Evolutionary conservation across 2,329 filamentous ascomycete species (phyloP), one percentile per base, ranked within the genome.

Genomic region (Aureobasidium sp.): DNA sequence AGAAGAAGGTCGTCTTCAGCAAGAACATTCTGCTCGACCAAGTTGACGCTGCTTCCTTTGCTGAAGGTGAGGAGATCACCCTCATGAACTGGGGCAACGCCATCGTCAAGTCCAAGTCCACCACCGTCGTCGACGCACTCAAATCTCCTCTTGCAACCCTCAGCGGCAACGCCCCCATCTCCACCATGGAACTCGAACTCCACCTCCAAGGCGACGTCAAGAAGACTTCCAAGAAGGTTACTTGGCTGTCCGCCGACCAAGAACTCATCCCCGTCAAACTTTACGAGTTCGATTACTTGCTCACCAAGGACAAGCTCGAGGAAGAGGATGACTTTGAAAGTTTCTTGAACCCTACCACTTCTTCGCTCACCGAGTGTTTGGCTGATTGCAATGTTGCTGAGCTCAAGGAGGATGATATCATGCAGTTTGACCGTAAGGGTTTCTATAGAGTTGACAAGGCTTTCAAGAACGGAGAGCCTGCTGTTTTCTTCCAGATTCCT

Each of bases 1-100:
- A 79, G 68, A 97, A 97, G 83, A 89, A 90, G 77, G 90, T 96
- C 5, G 81, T 85, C 30, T 95, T 87, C 74, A 89, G 88, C 71
- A 82, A 83, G 62, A 82, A 86, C 65, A 80, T 97, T 66, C 79
- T 94, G 64, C 78, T 97, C 58, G 93, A 97, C 72, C 93, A 97
- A 76, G 88, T 82, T 49, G 93, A 97, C 69, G 90, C 88, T 64
- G 87, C 87, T 72, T 83, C 83, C 30, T 95, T 97, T 76, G 88
- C 85, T 68, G 81, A 88, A 63, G 86, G 88, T 71, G 93, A 97
- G 78, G 92, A 97, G 75, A 90, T 97, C 69, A 97, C 93, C 0
- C 81, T 97, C 44, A 97, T 97, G 93, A 89, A 89, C 74, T 97
- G 93, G 93, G 94, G 93, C 68, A 95, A 96, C 70, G 90, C 89